Evolutionary conservation across 352 stramenopile genomes (phyloP).

Genomic region (Globisporangium solare): DNA sequence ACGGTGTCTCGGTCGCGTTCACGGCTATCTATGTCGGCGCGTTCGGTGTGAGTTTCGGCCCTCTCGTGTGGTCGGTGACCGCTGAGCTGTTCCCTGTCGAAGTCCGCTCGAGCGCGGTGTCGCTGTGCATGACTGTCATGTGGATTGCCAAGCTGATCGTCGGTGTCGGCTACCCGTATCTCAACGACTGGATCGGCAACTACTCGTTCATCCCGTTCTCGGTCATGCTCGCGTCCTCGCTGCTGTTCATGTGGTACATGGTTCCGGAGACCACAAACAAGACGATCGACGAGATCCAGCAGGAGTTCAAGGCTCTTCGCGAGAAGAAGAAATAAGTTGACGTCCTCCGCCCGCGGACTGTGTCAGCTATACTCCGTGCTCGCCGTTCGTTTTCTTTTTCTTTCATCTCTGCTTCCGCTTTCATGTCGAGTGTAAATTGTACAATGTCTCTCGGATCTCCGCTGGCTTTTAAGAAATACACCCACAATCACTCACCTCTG

Average conservation of each 20-base stretch:
- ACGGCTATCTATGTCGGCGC: conserved; percentile 40
- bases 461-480: no score
- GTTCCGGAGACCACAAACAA: conserved; percentile 49
- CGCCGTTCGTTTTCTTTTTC: no score
- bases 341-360: no score
- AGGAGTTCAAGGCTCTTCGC: conserved; percentile 25
- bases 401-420: no score
- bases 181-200: conserved; percentile 26
- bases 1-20: conserved; percentile 37
- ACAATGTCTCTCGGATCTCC: no score
- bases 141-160: conserved; percentile 46
- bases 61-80: conserved; percentile 35
- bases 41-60: conserved; percentile 40
- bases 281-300: conserved; percentile 50
- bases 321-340: conserved; percentile 9
- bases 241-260: conserved; percentile 33
- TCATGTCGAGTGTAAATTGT: no score
- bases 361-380: no score
- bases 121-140: conserved; percentile 34
- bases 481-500: no score
- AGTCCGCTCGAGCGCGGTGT: conserved; percentile 25
- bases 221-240: conserved; percentile 18
- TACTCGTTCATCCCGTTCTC: conserved; percentile 38
- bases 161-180: conserved; percentile 35
- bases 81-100: conserved; percentile 29